Conservation (phyloP, 108 stramenopile species). For the Nitzschia palea region DNA sequence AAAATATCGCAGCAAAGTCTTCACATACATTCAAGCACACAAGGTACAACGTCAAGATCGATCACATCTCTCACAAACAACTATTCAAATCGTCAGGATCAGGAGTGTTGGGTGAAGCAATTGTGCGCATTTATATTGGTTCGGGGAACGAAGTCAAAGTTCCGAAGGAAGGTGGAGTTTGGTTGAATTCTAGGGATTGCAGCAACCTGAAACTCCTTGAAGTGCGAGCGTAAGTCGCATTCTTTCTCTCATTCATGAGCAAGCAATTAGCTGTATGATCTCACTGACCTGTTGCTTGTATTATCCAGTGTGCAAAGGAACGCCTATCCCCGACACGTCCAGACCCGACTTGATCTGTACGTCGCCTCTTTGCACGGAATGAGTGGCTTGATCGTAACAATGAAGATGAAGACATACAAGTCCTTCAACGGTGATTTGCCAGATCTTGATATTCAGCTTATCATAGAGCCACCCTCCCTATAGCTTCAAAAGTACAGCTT, state of each 20-base stretch:
- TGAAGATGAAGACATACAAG: conserved; percentile 20
- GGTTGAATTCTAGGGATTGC: not conserved
- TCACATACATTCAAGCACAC: not conserved
- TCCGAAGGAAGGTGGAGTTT: not conserved
- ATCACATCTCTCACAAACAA: conserved; percentile 6
- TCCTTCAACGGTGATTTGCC: conserved; percentile 8
- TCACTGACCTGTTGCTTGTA: not conserved
- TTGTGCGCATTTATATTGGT: conserved; percentile 8
- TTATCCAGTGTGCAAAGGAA: conserved; percentile 30
- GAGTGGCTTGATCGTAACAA: conserved; percentile 15
- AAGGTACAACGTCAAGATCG: conserved; percentile 4
- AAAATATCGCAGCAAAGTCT: not conserved
- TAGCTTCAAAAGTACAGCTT: too few relatives aligned
- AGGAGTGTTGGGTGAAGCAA: conserved; percentile 6
- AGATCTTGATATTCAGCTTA: conserved; percentile 16
- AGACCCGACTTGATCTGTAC: conserved; percentile 20
- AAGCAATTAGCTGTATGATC: not conserved
- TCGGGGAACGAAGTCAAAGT: not conserved
- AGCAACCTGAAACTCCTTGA: not conserved
- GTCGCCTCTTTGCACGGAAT: conserved; percentile 9
- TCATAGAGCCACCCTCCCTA: not conserved
- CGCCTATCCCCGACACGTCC: conserved; percentile 4
- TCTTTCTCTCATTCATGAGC: not conserved
- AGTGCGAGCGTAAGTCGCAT: conserved; percentile 28
- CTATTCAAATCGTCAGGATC: not conserved